Evolutionary conservation across 345 rosid species (phyloP).

Genomic region (Viola odorata): DNA sequence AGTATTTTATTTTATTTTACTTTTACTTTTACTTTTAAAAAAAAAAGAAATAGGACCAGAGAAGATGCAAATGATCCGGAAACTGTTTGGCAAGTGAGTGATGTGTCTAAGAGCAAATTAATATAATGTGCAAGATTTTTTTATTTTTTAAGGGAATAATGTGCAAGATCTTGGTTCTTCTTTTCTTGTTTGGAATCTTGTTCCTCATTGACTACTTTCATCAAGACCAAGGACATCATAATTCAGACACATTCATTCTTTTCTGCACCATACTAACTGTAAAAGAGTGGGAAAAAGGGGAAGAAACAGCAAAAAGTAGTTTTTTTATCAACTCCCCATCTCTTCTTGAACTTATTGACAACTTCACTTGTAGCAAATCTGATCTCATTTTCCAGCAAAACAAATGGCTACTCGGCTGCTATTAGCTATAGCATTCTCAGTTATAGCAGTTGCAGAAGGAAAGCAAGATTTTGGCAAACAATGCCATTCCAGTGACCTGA

Average conservation of each 20-base stretch:
- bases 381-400: constrained; percentile 5
- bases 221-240: constrained; percentile 23
- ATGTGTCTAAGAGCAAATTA: too few species aligned
- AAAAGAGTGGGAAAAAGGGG: constrained; percentile 13
- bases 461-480: constrained; percentile 7
- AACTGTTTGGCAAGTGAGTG: too few species aligned
- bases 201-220: constrained; percentile 13
- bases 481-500: constrained; percentile 39
- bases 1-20: too few species aligned
- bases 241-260: constrained; percentile 30
- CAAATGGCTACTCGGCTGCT: constrained; percentile 30
- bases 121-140: too few species aligned
- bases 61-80: too few species aligned
- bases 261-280: constrained; percentile 26
- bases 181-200: constrained; percentile 2
- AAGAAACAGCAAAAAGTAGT: constrained; percentile 13
- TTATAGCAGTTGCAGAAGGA: constrained; percentile 10
- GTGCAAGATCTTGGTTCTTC: too few species aligned
- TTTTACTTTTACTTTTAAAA: too few species aligned
- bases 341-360: background rate
- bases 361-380: background rate
- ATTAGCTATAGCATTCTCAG: constrained; percentile 17
- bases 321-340: constrained; percentile 7
- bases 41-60: too few species aligned
- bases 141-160: too few species aligned